These are phyloP conservation scores for Colletotrichum sp. DNA, from an alignment of 2,329 filamentous ascomycete species.

Conservation along the genomic window DNA sequence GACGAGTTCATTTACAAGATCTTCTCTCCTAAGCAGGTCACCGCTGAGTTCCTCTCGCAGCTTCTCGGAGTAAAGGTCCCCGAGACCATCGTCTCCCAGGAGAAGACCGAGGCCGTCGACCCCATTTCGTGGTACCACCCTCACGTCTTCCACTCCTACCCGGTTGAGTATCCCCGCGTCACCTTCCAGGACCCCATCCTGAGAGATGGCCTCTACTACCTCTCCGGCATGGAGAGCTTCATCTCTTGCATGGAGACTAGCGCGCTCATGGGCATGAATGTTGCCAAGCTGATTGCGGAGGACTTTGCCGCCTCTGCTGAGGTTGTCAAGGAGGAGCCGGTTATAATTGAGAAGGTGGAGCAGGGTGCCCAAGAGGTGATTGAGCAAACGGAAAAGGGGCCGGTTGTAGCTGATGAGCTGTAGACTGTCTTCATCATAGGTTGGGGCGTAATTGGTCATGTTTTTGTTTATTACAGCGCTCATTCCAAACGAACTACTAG, in stretches of 20 bases:
- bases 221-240: conserved; percentile 85
- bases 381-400: conserved; percentile 10
- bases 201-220: conserved; percentile 71
- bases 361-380: conserved; percentile 14
- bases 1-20: conserved; percentile 69
- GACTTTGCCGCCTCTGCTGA: conserved; percentile 44
- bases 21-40: conserved; percentile 62
- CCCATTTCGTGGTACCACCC: conserved; percentile 79
- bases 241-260: conserved; percentile 98
- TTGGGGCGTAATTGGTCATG: neutral
- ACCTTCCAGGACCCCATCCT: conserved; percentile 85
- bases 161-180: conserved; percentile 80
- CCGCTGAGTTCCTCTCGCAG: conserved; percentile 55
- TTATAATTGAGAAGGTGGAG: neutral
- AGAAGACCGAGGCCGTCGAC: conserved; percentile 36
- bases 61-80: conserved; percentile 57
- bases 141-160: conserved; percentile 84
- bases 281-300: conserved; percentile 74
- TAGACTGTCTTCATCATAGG: neutral
- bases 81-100: conserved; percentile 35
- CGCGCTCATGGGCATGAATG: conserved; percentile 87
- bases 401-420: conserved; percentile 22
- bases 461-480: neutral
- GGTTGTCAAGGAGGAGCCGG: neutral
- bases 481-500: neutral